A percentile compares a stretch with the other conserved stretches of the same genome.
Evolutionary conservation across 148 eudicot genomes (phyloP).

Genomic region (Amaranthus hypochondriacus): DNA sequence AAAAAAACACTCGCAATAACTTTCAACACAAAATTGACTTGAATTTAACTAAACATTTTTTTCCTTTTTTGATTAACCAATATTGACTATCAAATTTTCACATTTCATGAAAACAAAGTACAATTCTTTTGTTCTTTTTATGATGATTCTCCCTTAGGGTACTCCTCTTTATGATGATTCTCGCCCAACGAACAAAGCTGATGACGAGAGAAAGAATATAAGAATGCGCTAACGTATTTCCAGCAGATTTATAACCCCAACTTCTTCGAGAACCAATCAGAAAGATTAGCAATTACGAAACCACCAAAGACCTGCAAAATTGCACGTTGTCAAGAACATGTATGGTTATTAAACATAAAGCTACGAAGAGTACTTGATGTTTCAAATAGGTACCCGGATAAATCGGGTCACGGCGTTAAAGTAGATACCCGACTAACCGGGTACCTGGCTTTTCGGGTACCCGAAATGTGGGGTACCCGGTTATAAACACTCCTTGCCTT

Average conservation of each 20-base stretch:
- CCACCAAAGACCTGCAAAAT: constrained; percentile 84
- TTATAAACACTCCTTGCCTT: not conserved
- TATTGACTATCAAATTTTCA: constrained; percentile 1
- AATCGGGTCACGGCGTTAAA: too few relatives aligned
- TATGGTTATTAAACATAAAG: not conserved
- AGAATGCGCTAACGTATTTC: not conserved
- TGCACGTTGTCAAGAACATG: not conserved
- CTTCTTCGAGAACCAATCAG: constrained; percentile 56
- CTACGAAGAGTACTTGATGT: not conserved
- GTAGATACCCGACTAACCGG: too few relatives aligned
- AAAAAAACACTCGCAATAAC: not conserved
- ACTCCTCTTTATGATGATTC: constrained; percentile 18
- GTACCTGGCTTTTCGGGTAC: too few relatives aligned
- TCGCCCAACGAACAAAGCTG: constrained; percentile 6
- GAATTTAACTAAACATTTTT: too few relatives aligned
- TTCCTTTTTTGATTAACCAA: not conserved
- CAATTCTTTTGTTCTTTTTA: constrained; percentile 9
- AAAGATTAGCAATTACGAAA: constrained; percentile 90
- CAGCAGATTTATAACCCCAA: constrained; percentile 56
- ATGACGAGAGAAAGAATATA: constrained; percentile 1
- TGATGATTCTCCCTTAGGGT: constrained; percentile 19
- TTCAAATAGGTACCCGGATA: not conserved
- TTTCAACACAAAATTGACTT: not conserved
- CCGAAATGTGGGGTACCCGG: too few relatives aligned
- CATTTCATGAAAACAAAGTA: constrained; percentile 3